A percentile compares a stretch with the other conserved stretches of the same genome.
Conservation (phyloP, 164 flowering plant species). For the Sextonia rubra region DNA sequence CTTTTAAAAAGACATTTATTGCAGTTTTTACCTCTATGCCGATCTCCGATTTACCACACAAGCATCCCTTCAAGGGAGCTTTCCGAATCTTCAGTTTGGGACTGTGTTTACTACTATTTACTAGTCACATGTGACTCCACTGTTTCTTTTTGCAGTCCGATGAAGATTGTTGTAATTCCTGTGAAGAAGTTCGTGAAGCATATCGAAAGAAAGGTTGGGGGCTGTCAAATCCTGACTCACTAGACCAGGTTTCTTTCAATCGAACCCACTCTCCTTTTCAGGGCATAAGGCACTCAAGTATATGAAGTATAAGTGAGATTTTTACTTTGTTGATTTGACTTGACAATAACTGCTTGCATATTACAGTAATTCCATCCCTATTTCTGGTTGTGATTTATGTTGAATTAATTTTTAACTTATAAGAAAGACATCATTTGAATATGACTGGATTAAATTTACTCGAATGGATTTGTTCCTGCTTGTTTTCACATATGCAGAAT, state of each 20-base stretch:
- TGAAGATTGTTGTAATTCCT: slow-evolving; percentile 71
- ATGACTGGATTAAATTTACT: too few species aligned
- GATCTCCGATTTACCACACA: too few species aligned
- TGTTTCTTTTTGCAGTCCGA: slow-evolving; percentile 42
- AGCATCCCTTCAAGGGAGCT: too few species aligned
- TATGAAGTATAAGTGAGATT: not conserved
- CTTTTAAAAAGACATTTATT: too few species aligned
- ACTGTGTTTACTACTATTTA: not conserved
- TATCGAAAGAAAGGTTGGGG: slow-evolving; percentile 76
- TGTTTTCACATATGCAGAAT: not conserved
- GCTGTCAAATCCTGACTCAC: slow-evolving; percentile 56
- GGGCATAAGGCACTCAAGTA: not conserved
- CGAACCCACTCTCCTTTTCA: not conserved
- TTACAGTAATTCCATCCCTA: not conserved
- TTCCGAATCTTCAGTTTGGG: not conserved
- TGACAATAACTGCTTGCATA: not conserved
- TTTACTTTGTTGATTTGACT: not conserved
- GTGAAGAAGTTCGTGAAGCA: slow-evolving; percentile 82
- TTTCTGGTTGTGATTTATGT: not conserved
- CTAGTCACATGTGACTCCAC: not conserved
- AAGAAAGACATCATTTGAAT: not conserved
- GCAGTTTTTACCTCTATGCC: too few species aligned
- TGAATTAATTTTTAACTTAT: not conserved
- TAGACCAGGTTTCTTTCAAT: slow-evolving; percentile 53
- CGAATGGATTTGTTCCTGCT: not conserved